Evolutionary conservation across 2,329 filamentous ascomycete genomes (phyloP).

Genomic region (Pseudogymnoascus sp.): DNA sequence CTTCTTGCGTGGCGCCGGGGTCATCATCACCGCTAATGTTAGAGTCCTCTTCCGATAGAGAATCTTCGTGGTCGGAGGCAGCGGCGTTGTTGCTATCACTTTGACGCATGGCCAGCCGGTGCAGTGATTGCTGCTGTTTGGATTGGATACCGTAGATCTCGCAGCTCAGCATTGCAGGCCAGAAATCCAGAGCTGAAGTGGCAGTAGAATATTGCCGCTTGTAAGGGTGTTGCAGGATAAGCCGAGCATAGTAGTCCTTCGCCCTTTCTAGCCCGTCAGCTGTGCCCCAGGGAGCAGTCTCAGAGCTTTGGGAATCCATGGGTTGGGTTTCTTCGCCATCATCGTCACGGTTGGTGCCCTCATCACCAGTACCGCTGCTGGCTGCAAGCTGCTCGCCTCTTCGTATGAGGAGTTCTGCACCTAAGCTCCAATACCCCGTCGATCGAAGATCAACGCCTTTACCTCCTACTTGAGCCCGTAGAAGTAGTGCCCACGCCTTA

Average conservation of each 20-base stretch:
- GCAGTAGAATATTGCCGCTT: conserved; percentile 47
- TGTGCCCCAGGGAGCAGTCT: conserved; percentile 30
- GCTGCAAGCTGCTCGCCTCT: conserved; percentile 18
- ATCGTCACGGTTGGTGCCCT: neutral
- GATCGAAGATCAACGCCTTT: conserved; percentile 58
- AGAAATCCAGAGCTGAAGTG: conserved; percentile 63
- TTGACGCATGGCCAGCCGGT: conserved; percentile 24
- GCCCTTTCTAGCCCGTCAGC: conserved; percentile 47
- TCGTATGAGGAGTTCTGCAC: conserved; percentile 74
- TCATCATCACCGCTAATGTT: conserved; percentile 20
- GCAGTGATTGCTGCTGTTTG: conserved; percentile 42
- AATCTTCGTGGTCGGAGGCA: conserved; percentile 23
- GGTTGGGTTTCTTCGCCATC: neutral
- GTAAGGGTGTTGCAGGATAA: conserved; percentile 71
- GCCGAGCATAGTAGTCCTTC: conserved; percentile 64
- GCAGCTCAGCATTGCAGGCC: conserved; percentile 69
- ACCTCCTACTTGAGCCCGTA: conserved; percentile 51
- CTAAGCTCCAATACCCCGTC: conserved; percentile 70
- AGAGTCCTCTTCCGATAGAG: conserved; percentile 17
- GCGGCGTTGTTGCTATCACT: neutral
- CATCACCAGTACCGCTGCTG: neutral
- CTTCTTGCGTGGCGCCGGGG: conserved; percentile 16
- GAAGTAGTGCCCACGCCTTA: conserved; percentile 65
- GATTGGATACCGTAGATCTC: conserved; percentile 70
- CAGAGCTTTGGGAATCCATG: neutral